Conservation (phyloP, 345 rosid genomes). For the Excoecaria cochinchinensis region DNA sequence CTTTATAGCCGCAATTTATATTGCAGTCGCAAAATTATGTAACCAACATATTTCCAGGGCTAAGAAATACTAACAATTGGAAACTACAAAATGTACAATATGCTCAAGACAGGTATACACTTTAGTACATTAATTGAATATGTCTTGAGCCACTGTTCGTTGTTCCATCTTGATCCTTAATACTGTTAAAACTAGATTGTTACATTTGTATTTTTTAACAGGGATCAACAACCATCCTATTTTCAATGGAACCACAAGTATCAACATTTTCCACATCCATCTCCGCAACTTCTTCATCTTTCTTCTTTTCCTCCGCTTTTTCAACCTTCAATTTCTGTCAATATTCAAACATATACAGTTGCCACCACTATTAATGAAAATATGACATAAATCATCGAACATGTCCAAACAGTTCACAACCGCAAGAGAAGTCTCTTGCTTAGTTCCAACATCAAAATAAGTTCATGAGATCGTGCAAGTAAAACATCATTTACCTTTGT, state of each 20-base stretch:
- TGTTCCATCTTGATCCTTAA: neutral
- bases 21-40: too few species aligned
- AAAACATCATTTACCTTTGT: constrained; percentile 35
- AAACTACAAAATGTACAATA: too few species aligned
- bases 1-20: too few species aligned
- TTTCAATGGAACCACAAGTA: constrained; percentile 23
- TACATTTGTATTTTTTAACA: neutral
- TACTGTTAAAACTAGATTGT: too few species aligned
- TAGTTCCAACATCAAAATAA: neutral
- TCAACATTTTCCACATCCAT: constrained; percentile 33
- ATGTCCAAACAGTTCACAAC: neutral
- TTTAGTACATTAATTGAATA: too few species aligned
- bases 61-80: too few species aligned
- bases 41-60: too few species aligned
- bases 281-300: constrained; percentile 17
- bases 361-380: neutral
- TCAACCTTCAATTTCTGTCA: constrained; percentile 49
- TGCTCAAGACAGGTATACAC: too few species aligned
- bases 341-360: neutral
- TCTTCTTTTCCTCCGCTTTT: constrained; percentile 26
- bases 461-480: neutral
- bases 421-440: neutral
- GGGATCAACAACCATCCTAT: constrained; percentile 18
- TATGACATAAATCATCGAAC: neutral
- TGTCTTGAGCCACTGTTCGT: neutral